Percentiles rank a stretch among this genome's conserved stretches.
Evolutionary conservation across 768 basidiomycete genomes (phyloP).

Genomic region (Porphyrellus cyaneotinctus): DNA sequence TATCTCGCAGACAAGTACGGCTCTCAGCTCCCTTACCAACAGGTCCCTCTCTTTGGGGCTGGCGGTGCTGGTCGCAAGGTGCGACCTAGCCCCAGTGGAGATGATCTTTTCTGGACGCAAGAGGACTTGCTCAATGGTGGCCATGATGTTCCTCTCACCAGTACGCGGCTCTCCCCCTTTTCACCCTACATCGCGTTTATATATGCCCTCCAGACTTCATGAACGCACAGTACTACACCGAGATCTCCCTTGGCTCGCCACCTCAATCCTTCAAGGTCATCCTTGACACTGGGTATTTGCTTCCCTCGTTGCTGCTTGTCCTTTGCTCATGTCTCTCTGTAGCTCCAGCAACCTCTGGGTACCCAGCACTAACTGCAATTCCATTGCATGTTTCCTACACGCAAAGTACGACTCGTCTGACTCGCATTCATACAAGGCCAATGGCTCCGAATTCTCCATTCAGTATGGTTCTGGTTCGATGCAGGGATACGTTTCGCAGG

Average conservation of each 20-base stretch:
- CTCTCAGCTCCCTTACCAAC: constrained; percentile 37
- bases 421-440: constrained; percentile 85
- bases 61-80: constrained; percentile 67
- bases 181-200: not conserved
- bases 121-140: constrained; percentile 65
- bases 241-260: constrained; percentile 80
- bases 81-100: constrained; percentile 45
- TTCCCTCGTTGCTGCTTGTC: constrained; percentile 18
- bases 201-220: constrained; percentile 67
- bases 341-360: constrained; percentile 96
- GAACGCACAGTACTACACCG: constrained; percentile 96
- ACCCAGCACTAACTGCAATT: constrained; percentile 73
- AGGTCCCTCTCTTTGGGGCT: constrained; percentile 65
- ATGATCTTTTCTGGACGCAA: constrained; percentile 79
- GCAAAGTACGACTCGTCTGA: constrained; percentile 78
- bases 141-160: constrained; percentile 84
- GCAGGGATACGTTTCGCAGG: constrained; percentile 92
- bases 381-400: constrained; percentile 93
- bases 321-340: constrained; percentile 1
- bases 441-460: constrained; percentile 86
- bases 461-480: constrained; percentile 95
- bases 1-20: constrained; percentile 97
- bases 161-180: constrained; percentile 25
- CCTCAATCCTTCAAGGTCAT: constrained; percentile 91
- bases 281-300: constrained; percentile 77